Evolutionary conservation across 345 rosid genomes (phyloP), one percentile per base, ranked within the genome.

Genomic region (Cardamine resedifolia): DNA sequence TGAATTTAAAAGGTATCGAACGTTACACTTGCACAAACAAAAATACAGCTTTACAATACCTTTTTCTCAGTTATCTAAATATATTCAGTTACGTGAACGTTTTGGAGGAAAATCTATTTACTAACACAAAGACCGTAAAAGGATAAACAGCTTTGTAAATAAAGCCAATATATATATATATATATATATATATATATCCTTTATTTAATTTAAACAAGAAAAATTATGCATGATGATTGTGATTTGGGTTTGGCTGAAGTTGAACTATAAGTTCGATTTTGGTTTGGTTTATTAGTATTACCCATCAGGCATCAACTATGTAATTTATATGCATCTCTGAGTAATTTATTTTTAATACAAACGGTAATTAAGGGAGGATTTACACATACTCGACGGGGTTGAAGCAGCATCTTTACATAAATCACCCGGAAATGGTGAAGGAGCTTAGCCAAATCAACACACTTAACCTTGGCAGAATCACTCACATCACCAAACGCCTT

Each of bases 341-440:
- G 64, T 59, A 58, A 58, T 36, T 14, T 18, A 1, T 12, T 11
- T 12, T 14, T 21, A 1, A 60, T 15, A 60, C n/a, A 31, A 53
- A 16, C 14, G 6, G 30, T 57, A 14, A 47, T 80, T 68, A 75
- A 90, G 96, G 96, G 72, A 55, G 73, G 33, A 31, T 90, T 44
- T 90, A 78, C 77, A 85, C 86, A n/a, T 87, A 86, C 64, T 84
- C 92, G 7, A 85, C 86, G 16, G 92, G 93, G 68, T 26, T 67
- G n/a, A 79, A 75, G 75, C 93, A 87, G 26, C 91, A 87, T 51
- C 14, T 90, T 57, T 87, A 84, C 26, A 73, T 87, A 53, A 87
- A 83, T 47, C 64, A 87, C 27, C 82, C 90, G 2, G 91, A 83
- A 72, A 36, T 85, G 3, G 87, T 87, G 58, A 87, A 85, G 78